Evolutionary conservation across 2,329 filamentous ascomycete genomes (phyloP).

Genomic region (Trichoderma polysporum): DNA sequence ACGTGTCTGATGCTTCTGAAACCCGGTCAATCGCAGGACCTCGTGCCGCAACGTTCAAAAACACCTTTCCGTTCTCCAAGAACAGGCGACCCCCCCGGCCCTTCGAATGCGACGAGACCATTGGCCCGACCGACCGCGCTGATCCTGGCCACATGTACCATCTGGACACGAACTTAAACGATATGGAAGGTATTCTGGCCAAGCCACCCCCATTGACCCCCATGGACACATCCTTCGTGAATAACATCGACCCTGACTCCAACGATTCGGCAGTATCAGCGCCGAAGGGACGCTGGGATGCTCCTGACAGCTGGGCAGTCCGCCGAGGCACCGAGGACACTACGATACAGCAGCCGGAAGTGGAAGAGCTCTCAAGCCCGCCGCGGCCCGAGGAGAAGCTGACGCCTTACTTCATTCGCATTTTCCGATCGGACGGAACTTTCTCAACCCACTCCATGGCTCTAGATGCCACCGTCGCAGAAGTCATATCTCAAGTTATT

Average conservation of each 20-base stretch:
- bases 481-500: constrained; percentile 85
- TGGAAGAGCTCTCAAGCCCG: constrained; percentile 67
- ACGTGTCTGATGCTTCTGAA: constrained; percentile 34
- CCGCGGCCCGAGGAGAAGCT: constrained; percentile 71
- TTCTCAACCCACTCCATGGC: constrained; percentile 88
- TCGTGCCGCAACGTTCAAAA: constrained; percentile 58
- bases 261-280: constrained; percentile 35
- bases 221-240: constrained; percentile 58
- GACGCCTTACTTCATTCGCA: constrained; percentile 83
- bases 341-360: constrained; percentile 55
- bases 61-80: constrained; percentile 63
- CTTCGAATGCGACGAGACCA: constrained; percentile 58
- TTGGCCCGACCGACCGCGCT: constrained; percentile 60
- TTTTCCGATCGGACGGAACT: constrained; percentile 90
- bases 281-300: constrained; percentile 73
- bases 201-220: constrained; percentile 69
- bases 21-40: constrained; percentile 26
- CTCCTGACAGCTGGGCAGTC: constrained; percentile 95
- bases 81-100: constrained; percentile 48
- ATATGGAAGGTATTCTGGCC: constrained; percentile 89
- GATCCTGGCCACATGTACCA: constrained; percentile 65
- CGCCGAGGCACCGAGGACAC: constrained; percentile 69
- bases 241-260: constrained; percentile 45
- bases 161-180: constrained; percentile 82
- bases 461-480: constrained; percentile 78